Conservation (phyloP, 176 grass and related monocot genomes). For the Miscanthus lutarioriparius region DNA sequence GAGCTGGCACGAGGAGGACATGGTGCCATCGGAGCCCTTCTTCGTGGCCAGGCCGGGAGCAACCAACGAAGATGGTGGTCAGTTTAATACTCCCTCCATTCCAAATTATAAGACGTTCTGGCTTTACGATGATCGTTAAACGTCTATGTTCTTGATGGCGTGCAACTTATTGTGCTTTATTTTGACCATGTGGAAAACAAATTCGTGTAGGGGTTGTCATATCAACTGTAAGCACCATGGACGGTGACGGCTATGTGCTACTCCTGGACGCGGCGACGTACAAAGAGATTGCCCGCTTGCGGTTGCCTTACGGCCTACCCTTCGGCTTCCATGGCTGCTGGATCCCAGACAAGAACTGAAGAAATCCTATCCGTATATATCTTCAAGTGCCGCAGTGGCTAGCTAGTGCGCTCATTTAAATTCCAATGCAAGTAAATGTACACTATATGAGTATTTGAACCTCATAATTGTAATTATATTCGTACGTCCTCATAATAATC, state of each 20-base stretch:
- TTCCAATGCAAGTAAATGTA: too few relatives aligned
- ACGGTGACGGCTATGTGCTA: constrained; percentile 69
- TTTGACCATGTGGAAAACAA: too few relatives aligned
- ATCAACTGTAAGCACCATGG: constrained; percentile 62
- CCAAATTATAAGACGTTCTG: too few relatives aligned
- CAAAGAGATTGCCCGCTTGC: constrained; percentile 66
- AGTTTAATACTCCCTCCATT: background rate
- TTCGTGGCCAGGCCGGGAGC: constrained; percentile 79
- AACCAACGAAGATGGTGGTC: constrained; percentile 72
- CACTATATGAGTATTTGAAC: too few relatives aligned
- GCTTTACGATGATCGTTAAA: too few relatives aligned
- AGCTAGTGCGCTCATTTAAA: too few relatives aligned
- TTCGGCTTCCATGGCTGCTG: constrained; percentile 62
- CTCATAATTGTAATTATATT: too few relatives aligned
- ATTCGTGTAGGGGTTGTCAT: constrained; percentile 60
- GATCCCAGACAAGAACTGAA: constrained; percentile 40
- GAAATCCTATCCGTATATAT: too few relatives aligned
- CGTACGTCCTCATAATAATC: too few relatives aligned
- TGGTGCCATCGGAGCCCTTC: constrained; percentile 83
- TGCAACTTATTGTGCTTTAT: too few relatives aligned
- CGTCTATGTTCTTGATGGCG: too few relatives aligned
- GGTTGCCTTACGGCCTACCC: constrained; percentile 79
- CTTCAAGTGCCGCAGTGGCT: too few relatives aligned
- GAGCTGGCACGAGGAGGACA: constrained; percentile 79
- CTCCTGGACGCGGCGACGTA: constrained; percentile 65